Percentiles rank a stretch among this genome's conserved stretches.
Evolutionary conservation across 169 alveolate species (phyloP).

Genomic region (Cryptosporidium ubiquitum): DNA sequence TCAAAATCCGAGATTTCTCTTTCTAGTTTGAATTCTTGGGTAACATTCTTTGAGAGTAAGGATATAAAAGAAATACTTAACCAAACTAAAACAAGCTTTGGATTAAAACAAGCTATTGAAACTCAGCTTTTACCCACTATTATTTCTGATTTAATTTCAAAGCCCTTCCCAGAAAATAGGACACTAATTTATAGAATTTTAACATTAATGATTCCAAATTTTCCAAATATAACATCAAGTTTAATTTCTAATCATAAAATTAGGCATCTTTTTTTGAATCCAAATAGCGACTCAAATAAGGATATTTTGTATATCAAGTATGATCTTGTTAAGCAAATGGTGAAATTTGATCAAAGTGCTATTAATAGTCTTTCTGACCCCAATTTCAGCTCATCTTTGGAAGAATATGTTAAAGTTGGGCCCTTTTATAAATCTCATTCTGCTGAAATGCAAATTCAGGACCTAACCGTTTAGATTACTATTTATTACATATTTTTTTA

Average conservation of each 20-base stretch:
- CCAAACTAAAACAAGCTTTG: background rate
- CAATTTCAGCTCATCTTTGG: slow-evolving; percentile 1
- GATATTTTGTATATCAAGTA: slow-evolving; percentile 41
- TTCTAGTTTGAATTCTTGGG: slow-evolving; percentile 50
- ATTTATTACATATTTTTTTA: background rate
- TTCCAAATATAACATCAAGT: slow-evolving; percentile 8
- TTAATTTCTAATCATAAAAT: slow-evolving; percentile 11
- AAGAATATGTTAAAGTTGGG: slow-evolving; percentile 35
- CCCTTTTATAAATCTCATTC: slow-evolving; percentile 47
- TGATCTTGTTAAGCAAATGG: slow-evolving; percentile 52
- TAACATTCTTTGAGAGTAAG: slow-evolving; percentile 27
- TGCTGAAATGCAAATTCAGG: slow-evolving; percentile 50
- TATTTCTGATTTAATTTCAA: slow-evolving; percentile 10
- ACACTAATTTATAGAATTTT: slow-evolving; percentile 32
- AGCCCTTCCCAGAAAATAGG: slow-evolving; percentile 64
- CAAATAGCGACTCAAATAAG: slow-evolving; percentile 49
- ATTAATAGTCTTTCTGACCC: slow-evolving; percentile 11
- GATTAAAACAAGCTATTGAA: slow-evolving; percentile 32
- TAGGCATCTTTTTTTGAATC: slow-evolving; percentile 31
- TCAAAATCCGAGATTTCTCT: slow-evolving; percentile 67
- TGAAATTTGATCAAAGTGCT: slow-evolving; percentile 2
- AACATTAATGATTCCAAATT: slow-evolving; percentile 53
- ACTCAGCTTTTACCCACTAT: slow-evolving; percentile 19
- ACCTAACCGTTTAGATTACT: background rate
- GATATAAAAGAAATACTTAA: slow-evolving; percentile 37